Evolutionary conservation across 2,329 filamentous ascomycete species (phyloP), one percentile per base, ranked within the genome.

Genomic region (Fusarium sterilihyphosum): DNA sequence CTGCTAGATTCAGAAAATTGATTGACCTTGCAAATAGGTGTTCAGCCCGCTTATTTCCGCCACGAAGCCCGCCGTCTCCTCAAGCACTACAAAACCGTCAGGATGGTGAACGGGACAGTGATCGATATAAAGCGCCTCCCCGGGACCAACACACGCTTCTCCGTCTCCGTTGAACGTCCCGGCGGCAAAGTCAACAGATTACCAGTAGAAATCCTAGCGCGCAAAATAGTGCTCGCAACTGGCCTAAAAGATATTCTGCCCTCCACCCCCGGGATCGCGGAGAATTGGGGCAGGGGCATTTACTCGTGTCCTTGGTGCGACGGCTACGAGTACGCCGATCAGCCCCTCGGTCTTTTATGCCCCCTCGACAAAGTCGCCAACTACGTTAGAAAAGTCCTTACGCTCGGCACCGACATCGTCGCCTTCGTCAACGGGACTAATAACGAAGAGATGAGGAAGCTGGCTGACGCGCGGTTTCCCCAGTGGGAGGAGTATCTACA

Each of bases 261-360:
- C 2, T 29, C 66, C 2, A 91, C 88, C 0, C 89, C 89, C 0
- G 90, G 90, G 1, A 61, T 91, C 1, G 38, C 73, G 13, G 86
- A 90, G 62, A 87, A 85, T 75, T 92, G 88, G 85, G 89, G 88
- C 56, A 84, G 87, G 67, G 90, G 90, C 11, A 86, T 91, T 59
- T 91, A 82, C 81, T 91, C 89, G 88, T 92, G 90, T 62, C 89
- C 89, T 0, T 92, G 90, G 90, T 92, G 90, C 71, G 90, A 92
- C 76, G 90, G 90, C 18, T 84, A 87, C 71, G 90, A 92, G 80
- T 89, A 91, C 78, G 87, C 86, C 0, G 88, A 91, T 76, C 89
- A 91, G 70, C 67, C 85, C 1, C 83, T 92, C 3, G 89, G 89
- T 3, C 83, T 92, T 40, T 78, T 92, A 0, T 86, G 83, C 4